phyloP scores from a whole-genome alignment of 2,329 filamentous ascomycete genomes.

The Penicillium occitanis region DNA sequence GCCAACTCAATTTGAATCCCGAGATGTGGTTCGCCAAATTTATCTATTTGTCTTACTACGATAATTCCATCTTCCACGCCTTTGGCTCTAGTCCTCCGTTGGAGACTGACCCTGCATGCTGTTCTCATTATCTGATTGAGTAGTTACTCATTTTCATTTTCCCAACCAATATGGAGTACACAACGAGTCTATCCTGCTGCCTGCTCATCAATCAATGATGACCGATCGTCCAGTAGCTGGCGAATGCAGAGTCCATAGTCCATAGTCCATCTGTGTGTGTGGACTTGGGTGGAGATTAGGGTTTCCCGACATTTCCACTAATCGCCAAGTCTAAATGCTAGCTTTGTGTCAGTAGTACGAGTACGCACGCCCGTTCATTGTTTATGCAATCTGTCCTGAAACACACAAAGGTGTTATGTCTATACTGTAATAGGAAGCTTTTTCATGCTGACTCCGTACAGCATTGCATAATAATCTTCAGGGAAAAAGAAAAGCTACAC shows the following conservation, averaged over 20 bases:
- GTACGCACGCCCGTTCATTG: background rate
- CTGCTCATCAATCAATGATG: background rate
- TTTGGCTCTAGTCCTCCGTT: background rate
- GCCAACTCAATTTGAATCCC: background rate
- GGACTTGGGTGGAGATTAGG: slow-evolving; percentile 2
- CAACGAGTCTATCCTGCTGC: background rate
- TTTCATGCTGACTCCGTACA: background rate
- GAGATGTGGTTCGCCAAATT: background rate
- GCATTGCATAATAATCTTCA: background rate
- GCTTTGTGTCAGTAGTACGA: slow-evolving; percentile 1
- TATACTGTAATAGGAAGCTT: background rate
- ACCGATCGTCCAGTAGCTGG: background rate
- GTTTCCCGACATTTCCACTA: background rate
- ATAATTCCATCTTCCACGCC: background rate
- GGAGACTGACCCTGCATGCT: background rate
- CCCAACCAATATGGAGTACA: background rate
- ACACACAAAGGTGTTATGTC: background rate
- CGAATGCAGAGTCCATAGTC: background rate
- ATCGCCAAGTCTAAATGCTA: slow-evolving; percentile 9
- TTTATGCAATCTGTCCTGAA: slow-evolving; percentile 11
- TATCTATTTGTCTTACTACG: background rate
- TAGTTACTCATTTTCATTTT: background rate
- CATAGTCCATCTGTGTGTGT: slow-evolving; percentile 4
- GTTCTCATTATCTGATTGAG: background rate
- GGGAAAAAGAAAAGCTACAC: background rate